A percentile compares a stretch with the other conserved stretches of the same genome.
phyloP scores from a whole-genome alignment of 2,329 filamentous ascomycete species.

The Huntiella omanensis region DNA sequence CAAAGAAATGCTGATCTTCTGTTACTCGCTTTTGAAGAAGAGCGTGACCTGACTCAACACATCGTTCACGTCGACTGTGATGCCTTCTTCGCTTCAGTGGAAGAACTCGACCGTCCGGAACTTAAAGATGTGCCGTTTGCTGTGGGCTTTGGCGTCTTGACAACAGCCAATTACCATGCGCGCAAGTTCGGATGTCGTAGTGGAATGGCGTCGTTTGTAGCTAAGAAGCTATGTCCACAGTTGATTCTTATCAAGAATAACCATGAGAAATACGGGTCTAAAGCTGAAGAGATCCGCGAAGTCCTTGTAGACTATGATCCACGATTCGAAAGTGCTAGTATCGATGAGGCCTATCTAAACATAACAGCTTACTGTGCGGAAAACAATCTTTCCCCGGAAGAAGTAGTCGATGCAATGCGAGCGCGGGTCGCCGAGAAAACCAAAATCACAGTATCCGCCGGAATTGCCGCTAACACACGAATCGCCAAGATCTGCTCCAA shows the following conservation, averaged over 20 bases:
- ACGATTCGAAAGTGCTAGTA: constrained; percentile 79
- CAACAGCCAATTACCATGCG: constrained; percentile 70
- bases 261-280: constrained; percentile 77
- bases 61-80: constrained; percentile 93
- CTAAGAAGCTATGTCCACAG: constrained; percentile 79
- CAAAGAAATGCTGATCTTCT: constrained; percentile 62
- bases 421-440: constrained; percentile 56
- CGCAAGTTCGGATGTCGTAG: constrained; percentile 79
- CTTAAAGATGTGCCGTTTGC: constrained; percentile 77
- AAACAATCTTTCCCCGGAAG: constrained; percentile 48
- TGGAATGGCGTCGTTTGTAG: constrained; percentile 92
- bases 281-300: constrained; percentile 70
- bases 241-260: constrained; percentile 69
- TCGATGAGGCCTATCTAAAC: constrained; percentile 93
- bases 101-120: constrained; percentile 67
- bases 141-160: constrained; percentile 52
- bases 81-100: constrained; percentile 91
- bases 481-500: constrained; percentile 93
- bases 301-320: constrained; percentile 78
- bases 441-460: constrained; percentile 77
- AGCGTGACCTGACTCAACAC: constrained; percentile 63
- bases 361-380: constrained; percentile 69
- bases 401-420: constrained; percentile 61
- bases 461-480: constrained; percentile 83
- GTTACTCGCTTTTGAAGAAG: constrained; percentile 58